These are phyloP conservation scores for Xylariaceae sp. DNA, from an alignment of 2,329 filamentous ascomycete genomes.

Conservation along the genomic window DNA sequence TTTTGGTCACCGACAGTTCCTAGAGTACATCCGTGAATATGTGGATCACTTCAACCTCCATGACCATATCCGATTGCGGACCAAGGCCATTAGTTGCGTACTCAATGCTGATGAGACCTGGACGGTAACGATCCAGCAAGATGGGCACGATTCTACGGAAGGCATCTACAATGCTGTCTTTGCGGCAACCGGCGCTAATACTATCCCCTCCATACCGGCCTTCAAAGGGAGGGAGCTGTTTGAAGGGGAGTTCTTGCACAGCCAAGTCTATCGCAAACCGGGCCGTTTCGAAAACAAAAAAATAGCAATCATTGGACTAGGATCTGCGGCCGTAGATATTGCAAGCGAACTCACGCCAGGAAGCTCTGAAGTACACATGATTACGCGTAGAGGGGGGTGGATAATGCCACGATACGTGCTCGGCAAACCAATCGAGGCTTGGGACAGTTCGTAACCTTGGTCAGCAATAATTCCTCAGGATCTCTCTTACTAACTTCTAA, in stretches of 20 bases:
- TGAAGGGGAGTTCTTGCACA: constrained; percentile 36
- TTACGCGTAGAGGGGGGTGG: constrained; percentile 39
- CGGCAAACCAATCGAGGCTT: constrained; percentile 35
- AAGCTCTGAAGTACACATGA: constrained; percentile 35
- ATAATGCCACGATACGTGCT: constrained; percentile 37
- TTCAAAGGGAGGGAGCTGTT: constrained; percentile 33
- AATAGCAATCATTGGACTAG: constrained; percentile 37
- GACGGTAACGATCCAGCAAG: constrained; percentile 26
- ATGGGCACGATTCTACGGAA: constrained; percentile 20
- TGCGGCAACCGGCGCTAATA: constrained; percentile 33
- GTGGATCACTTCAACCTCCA: constrained; percentile 35
- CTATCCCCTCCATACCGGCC: constrained; percentile 31
- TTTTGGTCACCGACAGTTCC: constrained; percentile 34
- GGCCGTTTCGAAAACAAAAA: constrained; percentile 35
- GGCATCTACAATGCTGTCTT: constrained; percentile 35
- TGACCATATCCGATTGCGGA: constrained; percentile 34
- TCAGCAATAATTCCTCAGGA: not conserved
- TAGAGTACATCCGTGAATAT: constrained; percentile 37
- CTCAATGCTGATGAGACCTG: constrained; percentile 29
- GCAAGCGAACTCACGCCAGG: constrained; percentile 35
- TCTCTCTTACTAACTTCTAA: not conserved
- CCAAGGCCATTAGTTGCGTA: constrained; percentile 31
- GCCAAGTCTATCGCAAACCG: constrained; percentile 36
- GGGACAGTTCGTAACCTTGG: constrained; percentile 30
- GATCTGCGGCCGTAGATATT: constrained; percentile 39